These are phyloP conservation scores for Syzygium malaccense DNA, from an alignment of 441 rosid species.

Conservation along the genomic window DNA sequence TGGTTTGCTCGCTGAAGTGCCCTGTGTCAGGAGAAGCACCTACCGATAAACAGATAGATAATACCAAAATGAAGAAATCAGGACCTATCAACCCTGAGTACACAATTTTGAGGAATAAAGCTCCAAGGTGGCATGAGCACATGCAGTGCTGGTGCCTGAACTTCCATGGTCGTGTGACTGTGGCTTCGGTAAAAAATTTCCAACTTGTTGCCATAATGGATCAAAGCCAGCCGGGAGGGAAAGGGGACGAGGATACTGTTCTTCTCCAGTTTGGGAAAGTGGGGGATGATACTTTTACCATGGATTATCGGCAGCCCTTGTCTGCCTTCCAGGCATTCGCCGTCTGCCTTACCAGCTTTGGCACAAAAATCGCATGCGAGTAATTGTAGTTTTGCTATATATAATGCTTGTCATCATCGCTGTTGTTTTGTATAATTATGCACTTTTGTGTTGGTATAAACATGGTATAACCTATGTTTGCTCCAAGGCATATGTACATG, in stretches of 20 bases:
- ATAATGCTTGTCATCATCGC: not conserved
- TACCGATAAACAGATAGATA: constrained; percentile 8
- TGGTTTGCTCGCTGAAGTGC: constrained; percentile 63
- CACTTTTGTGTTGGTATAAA: not conserved
- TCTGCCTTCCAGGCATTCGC: constrained; percentile 95
- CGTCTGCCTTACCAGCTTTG: constrained; percentile 90
- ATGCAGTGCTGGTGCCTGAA: constrained; percentile 94
- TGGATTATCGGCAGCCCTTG: constrained; percentile 89
- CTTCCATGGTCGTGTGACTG: constrained; percentile 89
- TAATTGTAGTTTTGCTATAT: constrained; percentile 14
- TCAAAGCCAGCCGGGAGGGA: constrained; percentile 74
- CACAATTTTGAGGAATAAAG: constrained; percentile 67
- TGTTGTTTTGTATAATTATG: not conserved
- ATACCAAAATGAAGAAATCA: constrained; percentile 21
- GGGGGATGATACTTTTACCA: constrained; percentile 73
- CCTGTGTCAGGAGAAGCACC: constrained; percentile 30
- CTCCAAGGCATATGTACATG: not conserved
- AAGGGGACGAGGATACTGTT: constrained; percentile 68
- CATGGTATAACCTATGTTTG: not conserved
- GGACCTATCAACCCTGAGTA: constrained; percentile 23
- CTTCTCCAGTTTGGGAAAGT: constrained; percentile 81
- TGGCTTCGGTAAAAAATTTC: constrained; percentile 91
- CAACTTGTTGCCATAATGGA: constrained; percentile 71
- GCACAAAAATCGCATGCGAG: constrained; percentile 92
- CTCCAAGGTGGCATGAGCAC: constrained; percentile 94